Evolutionary conservation across 441 rosid genomes (phyloP).

Genomic region (Biscutella laevigata): DNA sequence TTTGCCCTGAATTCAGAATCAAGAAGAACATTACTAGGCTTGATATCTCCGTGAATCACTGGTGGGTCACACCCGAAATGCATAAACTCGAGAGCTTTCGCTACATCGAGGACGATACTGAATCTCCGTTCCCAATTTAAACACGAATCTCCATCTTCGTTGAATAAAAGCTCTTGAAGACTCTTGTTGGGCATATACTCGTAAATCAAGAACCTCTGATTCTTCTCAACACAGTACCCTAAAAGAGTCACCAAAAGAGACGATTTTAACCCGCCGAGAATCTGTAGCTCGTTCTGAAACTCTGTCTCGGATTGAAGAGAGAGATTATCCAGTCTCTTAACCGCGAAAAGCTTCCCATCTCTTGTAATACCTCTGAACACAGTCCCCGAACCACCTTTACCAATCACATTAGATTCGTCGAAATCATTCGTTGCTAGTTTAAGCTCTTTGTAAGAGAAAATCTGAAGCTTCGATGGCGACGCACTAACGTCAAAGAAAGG

Average conservation of each 20-base stretch:
- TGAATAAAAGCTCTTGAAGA: conserved; percentile 70
- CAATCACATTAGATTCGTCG: conserved; percentile 54
- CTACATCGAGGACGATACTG: conserved; percentile 60
- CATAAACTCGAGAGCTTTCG: conserved; percentile 73
- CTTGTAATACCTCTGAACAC: conserved; percentile 66
- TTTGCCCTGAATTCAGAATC: conserved; percentile 72
- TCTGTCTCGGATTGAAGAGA: conserved; percentile 73
- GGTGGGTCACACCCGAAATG: conserved; percentile 93
- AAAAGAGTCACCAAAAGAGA: conserved; percentile 61
- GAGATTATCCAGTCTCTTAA: conserved; percentile 61
- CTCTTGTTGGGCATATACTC: conserved; percentile 96
- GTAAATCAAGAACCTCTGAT: conserved; percentile 60
- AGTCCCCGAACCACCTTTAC: conserved; percentile 95
- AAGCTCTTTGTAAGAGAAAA: conserved; percentile 67
- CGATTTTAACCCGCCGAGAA: conserved; percentile 78
- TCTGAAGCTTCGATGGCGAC: conserved; percentile 53
- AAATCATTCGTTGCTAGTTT: conserved; percentile 71
- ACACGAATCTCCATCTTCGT: conserved; percentile 36
- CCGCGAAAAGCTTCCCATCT: conserved; percentile 73
- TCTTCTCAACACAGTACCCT: conserved; percentile 75
- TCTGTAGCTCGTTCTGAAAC: conserved; percentile 93
- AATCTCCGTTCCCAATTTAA: conserved; percentile 75
- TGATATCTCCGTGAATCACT: conserved; percentile 88
- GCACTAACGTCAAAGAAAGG: conserved; percentile 66
- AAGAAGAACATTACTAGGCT: conserved; percentile 87